Evolutionary conservation across 768 basidiomycete genomes (phyloP).

Genomic region (Amanita muscaria): DNA sequence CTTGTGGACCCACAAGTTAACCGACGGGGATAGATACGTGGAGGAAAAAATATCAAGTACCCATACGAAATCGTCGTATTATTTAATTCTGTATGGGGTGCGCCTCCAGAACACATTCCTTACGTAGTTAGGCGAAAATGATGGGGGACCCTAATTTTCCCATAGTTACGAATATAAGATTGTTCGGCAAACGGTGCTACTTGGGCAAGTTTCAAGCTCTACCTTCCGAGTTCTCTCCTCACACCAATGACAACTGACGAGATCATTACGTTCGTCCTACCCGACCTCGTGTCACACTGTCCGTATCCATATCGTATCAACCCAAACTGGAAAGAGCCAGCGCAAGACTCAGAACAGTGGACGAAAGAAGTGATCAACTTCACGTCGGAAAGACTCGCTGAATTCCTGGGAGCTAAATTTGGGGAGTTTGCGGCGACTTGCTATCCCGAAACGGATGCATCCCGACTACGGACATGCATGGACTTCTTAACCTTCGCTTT

Average conservation of each 20-base stretch:
- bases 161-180: too few relatives aligned
- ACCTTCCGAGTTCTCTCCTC: too few relatives aligned
- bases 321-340: conserved; percentile 12
- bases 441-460: conserved; percentile 32
- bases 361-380: conserved; percentile 11
- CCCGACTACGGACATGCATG: conserved; percentile 33
- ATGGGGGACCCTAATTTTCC: too few relatives aligned
- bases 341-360: conserved; percentile 18
- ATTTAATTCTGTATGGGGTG: too few relatives aligned
- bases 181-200: too few relatives aligned
- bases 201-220: too few relatives aligned
- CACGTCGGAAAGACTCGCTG: conserved; percentile 6
- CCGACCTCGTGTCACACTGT: conserved; percentile 23
- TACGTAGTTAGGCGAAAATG: too few relatives aligned
- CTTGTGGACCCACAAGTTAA: too few relatives aligned
- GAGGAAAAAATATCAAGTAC: too few relatives aligned
- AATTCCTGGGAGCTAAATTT: conserved; percentile 31
- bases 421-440: conserved; percentile 35
- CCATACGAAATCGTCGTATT: too few relatives aligned
- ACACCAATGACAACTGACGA: background rate
- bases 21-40: too few relatives aligned
- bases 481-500: conserved; percentile 34
- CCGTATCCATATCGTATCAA: conserved; percentile 17
- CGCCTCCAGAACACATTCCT: too few relatives aligned
- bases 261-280: conserved; percentile 14